Conservation (phyloP, 331 rosid genomes). For the Prunus yedoensis region DNA sequence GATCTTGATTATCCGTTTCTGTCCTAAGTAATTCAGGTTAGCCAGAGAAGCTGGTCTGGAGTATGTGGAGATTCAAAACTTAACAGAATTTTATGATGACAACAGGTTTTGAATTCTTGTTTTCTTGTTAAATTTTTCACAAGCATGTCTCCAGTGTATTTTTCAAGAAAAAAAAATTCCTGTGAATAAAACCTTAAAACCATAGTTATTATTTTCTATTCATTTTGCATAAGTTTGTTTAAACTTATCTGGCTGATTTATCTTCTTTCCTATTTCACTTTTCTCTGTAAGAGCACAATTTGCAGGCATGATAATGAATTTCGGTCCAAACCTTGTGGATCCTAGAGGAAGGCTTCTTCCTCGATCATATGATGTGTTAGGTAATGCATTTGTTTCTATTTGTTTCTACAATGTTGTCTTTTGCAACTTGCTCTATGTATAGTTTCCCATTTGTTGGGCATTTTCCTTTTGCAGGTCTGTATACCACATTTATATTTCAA, state of each 20-base stretch:
- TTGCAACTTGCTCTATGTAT: slow-evolving; percentile 6
- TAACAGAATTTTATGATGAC: slow-evolving; percentile 91
- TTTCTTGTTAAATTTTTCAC: slow-evolving; percentile 5
- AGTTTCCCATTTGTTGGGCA: slow-evolving; percentile 13
- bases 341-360: slow-evolving; percentile 93
- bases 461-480: slow-evolving; percentile 62
- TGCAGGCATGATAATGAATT: slow-evolving; percentile 63
- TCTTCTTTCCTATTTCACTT: slow-evolving; percentile 21
- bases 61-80: slow-evolving; percentile 92
- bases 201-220: background rate
- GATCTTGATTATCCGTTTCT: slow-evolving; percentile 4
- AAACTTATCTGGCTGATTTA: slow-evolving; percentile 20
- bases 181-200: background rate
- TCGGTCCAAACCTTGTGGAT: slow-evolving; percentile 74
- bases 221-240: slow-evolving; percentile 15
- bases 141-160: background rate
- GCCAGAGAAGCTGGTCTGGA: slow-evolving; percentile 99
- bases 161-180: background rate
- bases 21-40: slow-evolving; percentile 52
- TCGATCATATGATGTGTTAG: slow-evolving; percentile 80
- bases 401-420: slow-evolving; percentile 17
- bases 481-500: slow-evolving; percentile 88
- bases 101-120: slow-evolving; percentile 58
- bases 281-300: slow-evolving; percentile 69
- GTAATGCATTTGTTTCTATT: slow-evolving; percentile 39